Evolutionary conservation across 768 basidiomycete genomes (phyloP).

Genomic region (Inosperma sp.): DNA sequence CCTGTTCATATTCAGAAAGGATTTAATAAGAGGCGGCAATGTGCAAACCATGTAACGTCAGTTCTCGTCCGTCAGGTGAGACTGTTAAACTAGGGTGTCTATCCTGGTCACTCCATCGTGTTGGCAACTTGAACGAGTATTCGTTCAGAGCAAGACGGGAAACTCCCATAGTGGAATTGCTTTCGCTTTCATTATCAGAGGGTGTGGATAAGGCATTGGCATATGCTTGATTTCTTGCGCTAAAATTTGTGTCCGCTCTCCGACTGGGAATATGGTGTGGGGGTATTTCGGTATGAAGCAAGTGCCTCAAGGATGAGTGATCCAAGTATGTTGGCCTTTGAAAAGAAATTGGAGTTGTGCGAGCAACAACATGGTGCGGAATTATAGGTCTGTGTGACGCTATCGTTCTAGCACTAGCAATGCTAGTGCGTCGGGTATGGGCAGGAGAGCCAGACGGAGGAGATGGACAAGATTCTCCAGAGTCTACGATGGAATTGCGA

Average conservation of each 20-base stretch:
- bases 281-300: slow-evolving; percentile 53
- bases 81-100: slow-evolving; percentile 56
- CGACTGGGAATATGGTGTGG: slow-evolving; percentile 35
- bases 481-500: slow-evolving; percentile 35
- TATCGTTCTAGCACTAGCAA: slow-evolving; percentile 19
- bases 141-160: slow-evolving; percentile 25
- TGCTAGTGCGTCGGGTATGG: slow-evolving; percentile 21
- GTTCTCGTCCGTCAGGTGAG: slow-evolving; percentile 66
- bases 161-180: slow-evolving; percentile 39
- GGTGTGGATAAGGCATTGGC: slow-evolving; percentile 35
- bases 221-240: slow-evolving; percentile 21
- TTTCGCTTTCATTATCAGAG: slow-evolving; percentile 67
- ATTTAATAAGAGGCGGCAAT: not conserved
- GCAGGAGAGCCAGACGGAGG: slow-evolving; percentile 32
- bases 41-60: slow-evolving; percentile 60
- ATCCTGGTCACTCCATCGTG: slow-evolving; percentile 73
- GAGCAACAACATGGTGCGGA: slow-evolving; percentile 27
- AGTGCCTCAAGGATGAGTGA: slow-evolving; percentile 65
- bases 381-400: slow-evolving; percentile 28
- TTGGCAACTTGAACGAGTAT: slow-evolving; percentile 54
- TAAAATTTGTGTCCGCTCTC: slow-evolving; percentile 30
- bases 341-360: slow-evolving; percentile 40
- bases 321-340: slow-evolving; percentile 71
- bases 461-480: slow-evolving; percentile 44
- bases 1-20: slow-evolving; percentile 29